Evolutionary conservation across 352 stramenopile genomes (phyloP).

Genomic region (Pythium rhizo-oryzae): DNA sequence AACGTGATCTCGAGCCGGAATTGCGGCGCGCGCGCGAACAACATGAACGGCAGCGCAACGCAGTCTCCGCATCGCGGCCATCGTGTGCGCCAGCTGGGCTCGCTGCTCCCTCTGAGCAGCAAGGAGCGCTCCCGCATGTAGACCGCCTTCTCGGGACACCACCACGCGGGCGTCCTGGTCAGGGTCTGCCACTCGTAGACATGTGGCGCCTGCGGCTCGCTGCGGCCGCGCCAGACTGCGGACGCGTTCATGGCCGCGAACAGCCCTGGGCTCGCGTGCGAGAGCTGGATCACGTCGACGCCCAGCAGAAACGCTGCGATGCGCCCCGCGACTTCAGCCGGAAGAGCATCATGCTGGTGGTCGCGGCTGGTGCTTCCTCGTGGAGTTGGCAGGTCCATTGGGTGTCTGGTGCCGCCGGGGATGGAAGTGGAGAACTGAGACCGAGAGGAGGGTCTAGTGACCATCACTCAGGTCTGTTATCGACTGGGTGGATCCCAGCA

Average conservation of each 20-base stretch:
- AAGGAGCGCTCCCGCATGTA: not conserved
- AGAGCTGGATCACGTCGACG: constrained; percentile 7
- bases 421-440: no score
- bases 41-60: not conserved
- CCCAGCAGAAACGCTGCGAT: constrained; percentile 7
- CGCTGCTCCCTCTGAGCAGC: not conserved
- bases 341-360: not conserved
- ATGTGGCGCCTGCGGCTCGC: not conserved
- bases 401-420: no score
- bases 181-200: no score
- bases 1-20: not conserved
- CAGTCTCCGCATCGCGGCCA: not conserved
- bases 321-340: not conserved
- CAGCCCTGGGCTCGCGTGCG: not conserved
- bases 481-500: no score
- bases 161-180: no score
- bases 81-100: not conserved
- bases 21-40: not conserved
- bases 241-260: not conserved
- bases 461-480: no score
- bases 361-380: no score
- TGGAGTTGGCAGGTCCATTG: no score
- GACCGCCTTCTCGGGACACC: not conserved
- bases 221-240: not conserved
- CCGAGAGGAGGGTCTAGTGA: no score